Evolutionary conservation across 164 flowering plant species (phyloP).

Genomic region (Chimonanthus praecox): DNA sequence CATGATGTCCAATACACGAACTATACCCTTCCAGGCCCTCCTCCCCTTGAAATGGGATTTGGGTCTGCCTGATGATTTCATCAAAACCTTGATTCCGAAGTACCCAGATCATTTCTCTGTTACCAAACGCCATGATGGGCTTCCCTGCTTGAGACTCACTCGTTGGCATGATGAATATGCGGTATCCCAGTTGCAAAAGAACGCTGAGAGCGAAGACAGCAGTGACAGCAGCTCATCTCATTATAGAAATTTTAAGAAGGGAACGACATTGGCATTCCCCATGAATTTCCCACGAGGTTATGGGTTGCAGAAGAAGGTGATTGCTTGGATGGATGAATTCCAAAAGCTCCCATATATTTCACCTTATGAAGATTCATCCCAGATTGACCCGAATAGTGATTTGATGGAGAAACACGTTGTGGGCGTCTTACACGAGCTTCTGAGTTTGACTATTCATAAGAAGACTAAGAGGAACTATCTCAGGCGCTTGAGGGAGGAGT

Average conservation of each 20-base stretch:
- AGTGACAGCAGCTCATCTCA: background rate
- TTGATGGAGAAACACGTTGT: conserved; percentile 96
- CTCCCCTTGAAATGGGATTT: conserved; percentile 73
- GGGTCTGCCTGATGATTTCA: conserved; percentile 75
- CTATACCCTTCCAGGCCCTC: conserved; percentile 48
- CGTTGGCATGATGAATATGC: conserved; percentile 69
- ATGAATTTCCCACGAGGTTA: conserved; percentile 89
- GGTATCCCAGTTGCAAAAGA: conserved; percentile 66
- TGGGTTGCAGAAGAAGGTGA: conserved; percentile 81
- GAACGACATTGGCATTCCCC: conserved; percentile 57
- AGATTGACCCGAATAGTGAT: conserved; percentile 76
- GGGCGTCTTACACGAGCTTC: conserved; percentile 81
- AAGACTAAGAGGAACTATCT: conserved; percentile 91
- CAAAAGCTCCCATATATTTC: conserved; percentile 90
- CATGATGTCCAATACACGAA: conserved; percentile 55
- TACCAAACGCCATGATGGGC: conserved; percentile 43
- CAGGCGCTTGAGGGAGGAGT: conserved; percentile 78
- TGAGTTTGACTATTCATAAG: conserved; percentile 86
- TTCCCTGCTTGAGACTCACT: conserved; percentile 39
- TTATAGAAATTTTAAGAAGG: conserved; percentile 57
- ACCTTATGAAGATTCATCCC: conserved; percentile 72
- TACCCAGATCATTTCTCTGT: conserved; percentile 57
- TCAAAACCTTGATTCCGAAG: conserved; percentile 38
- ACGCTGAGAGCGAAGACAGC: conserved; percentile 34
- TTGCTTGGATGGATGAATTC: conserved; percentile 94